A percentile compares a stretch with the other conserved stretches of the same genome.
Evolutionary conservation across 129 eudicot genomes (phyloP).

Genomic region (Logfia minima): DNA sequence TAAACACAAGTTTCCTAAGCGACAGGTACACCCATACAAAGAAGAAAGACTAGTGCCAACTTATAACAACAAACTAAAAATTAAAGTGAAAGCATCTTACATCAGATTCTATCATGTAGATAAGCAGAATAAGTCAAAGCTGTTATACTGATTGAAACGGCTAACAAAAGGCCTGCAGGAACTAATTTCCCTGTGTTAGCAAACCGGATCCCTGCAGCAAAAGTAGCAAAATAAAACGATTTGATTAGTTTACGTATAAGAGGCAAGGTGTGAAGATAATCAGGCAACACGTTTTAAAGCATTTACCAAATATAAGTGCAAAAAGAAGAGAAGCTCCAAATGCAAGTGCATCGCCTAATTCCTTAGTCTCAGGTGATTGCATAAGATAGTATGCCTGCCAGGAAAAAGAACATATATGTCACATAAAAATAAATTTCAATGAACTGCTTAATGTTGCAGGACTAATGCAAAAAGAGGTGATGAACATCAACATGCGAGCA

Average conservation of each 20-base stretch:
- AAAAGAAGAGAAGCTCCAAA: conserved; percentile 61
- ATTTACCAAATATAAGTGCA: conserved; percentile 44
- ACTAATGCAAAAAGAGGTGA: not conserved
- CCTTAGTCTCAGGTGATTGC: conserved; percentile 50
- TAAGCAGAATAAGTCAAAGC: conserved; percentile 45
- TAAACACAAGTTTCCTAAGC: not conserved
- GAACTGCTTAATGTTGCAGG: not conserved
- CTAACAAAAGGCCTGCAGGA: conserved; percentile 47
- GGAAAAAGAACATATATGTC: not conserved
- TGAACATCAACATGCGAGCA: not conserved
- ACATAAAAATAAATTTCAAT: not conserved
- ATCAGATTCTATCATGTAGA: conserved; percentile 41
- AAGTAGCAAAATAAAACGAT: conserved; percentile 7
- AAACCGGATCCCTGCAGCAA: conserved; percentile 46
- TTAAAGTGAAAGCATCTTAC: conserved; percentile 17
- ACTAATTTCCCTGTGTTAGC: conserved; percentile 48
- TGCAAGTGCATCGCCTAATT: conserved; percentile 53
- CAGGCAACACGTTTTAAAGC: not conserved
- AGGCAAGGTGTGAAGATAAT: conserved; percentile 1
- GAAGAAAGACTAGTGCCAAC: conserved; percentile 11
- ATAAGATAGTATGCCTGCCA: conserved; percentile 50
- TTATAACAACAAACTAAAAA: conserved; percentile 12
- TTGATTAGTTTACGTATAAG: not conserved
- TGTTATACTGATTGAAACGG: conserved; percentile 39
- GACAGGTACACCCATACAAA: not conserved